Evolutionary conservation across 108 stramenopile genomes (phyloP), one percentile per base, ranked within the genome.

Genomic region (Cyclotella cryptica): DNA sequence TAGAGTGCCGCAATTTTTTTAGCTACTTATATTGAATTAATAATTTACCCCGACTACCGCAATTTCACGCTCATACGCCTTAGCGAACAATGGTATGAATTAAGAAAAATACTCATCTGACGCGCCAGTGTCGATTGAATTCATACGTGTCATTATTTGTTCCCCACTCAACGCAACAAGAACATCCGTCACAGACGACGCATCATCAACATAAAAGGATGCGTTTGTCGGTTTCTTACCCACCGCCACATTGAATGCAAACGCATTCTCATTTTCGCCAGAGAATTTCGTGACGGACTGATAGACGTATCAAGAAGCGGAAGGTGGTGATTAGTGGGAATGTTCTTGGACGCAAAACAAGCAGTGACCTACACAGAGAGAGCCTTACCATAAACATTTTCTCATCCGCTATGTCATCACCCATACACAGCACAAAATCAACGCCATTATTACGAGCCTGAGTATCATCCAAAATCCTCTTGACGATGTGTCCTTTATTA

Each of bases 391-490:
- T 92, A 81, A 98, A 98, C 98, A 98, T 98, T 66, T 98, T 96
- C 77, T 98, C 98, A 81, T 98, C 98, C 27, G 95, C 89, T 27
- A 93, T 88, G 72, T 97, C 97, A 81, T 98, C 98, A 41, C 98
- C 98, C 75, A 97, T 87, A 66, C 95, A 96, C 41, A 98, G 57
- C n/a, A 94, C 63, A 79, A 97, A 98, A 83, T 97, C 97, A 19
- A 95, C 88, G 0, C 79, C 84, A 28, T 74, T 72, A 24, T 69
- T 80, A 13, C 65, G 74, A 43, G 63, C 62, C 22, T 79, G 65
- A n/a, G 87, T 73, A 72, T 94, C 90, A 10, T 89, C 84, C 28
- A 97, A 76, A 26, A 96, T 88, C 66, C 92, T 89, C 61, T 92
- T 95, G 29, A 96, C 93, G 62, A 97, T 86, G 35, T 93, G 81